phyloP scores from a whole-genome alignment of 768 basidiomycete species.

The Gautieria morchelliformis region DNA sequence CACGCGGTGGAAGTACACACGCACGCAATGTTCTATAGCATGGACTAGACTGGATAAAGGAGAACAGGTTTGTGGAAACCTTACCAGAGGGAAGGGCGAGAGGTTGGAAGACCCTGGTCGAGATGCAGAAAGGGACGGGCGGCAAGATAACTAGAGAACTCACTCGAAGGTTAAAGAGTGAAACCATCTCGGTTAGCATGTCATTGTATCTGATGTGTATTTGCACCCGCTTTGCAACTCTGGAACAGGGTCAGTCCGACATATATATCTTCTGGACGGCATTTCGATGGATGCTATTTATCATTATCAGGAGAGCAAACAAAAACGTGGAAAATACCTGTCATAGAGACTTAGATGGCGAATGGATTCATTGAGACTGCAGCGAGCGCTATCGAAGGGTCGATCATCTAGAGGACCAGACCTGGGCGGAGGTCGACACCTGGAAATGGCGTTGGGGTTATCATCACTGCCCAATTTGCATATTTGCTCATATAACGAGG shows the following conservation, averaged over 20 bases:
- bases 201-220: not conserved
- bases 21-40: slow-evolving; percentile 73
- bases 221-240: not conserved
- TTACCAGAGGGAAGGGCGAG: slow-evolving; percentile 34
- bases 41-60: slow-evolving; percentile 61
- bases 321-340: too few species aligned
- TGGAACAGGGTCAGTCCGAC: too few species aligned
- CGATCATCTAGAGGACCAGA: too few species aligned
- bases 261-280: too few species aligned
- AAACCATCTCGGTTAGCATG: not conserved
- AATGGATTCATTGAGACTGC: not conserved
- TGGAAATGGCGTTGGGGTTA: too few species aligned
- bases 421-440: too few species aligned
- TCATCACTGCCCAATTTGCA: too few species aligned
- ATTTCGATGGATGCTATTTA: too few species aligned
- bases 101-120: slow-evolving; percentile 41
- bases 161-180: slow-evolving; percentile 23
- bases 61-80: slow-evolving; percentile 32
- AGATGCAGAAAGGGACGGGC: slow-evolving; percentile 35
- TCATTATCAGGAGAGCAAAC: too few species aligned
- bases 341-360: not conserved
- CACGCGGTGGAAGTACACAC: slow-evolving; percentile 48
- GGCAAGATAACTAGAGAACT: slow-evolving; percentile 47
- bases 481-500: too few species aligned
- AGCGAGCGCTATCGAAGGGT: too few species aligned